Conservation (phyloP, 306 rosid genomes). For the Lathyrus tuberosus region DNA sequence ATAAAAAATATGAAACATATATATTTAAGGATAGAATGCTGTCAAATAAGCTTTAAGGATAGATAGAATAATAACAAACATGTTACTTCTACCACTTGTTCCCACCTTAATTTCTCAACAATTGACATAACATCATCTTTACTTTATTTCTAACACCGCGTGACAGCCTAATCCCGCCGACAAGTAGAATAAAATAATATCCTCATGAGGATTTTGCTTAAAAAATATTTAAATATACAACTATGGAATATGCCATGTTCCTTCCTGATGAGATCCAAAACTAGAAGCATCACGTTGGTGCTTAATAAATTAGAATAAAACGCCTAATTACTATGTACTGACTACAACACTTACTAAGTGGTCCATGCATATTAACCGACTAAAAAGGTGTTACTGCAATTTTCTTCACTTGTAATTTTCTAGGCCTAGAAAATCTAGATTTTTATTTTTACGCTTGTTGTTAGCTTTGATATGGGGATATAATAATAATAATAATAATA, state of each 20-base stretch:
- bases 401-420: slow-evolving; percentile 44
- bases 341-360: too few relatives aligned
- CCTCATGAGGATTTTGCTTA: background rate
- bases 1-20: too few relatives aligned
- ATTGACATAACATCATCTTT: background rate
- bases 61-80: slow-evolving; percentile 10
- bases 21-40: too few relatives aligned
- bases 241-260: slow-evolving; percentile 29
- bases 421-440: slow-evolving; percentile 40
- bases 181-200: background rate
- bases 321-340: too few relatives aligned
- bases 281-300: slow-evolving; percentile 33
- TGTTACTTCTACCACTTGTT: background rate
- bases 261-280: slow-evolving; percentile 27
- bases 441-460: slow-evolving; percentile 33
- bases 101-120: slow-evolving; percentile 14
- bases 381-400: slow-evolving; percentile 25
- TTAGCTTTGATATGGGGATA: slow-evolving; percentile 38
- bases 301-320: too few relatives aligned
- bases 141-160: slow-evolving; percentile 31
- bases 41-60: too few relatives aligned
- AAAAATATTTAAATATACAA: background rate
- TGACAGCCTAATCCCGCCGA: slow-evolving; percentile 48
- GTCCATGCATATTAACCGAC: too few relatives aligned
- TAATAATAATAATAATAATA: slow-evolving; percentile 45